These are phyloP conservation scores for Ophiostoma australiae DNA, from an alignment of 2,329 filamentous ascomycete species.

Conservation along the genomic window DNA sequence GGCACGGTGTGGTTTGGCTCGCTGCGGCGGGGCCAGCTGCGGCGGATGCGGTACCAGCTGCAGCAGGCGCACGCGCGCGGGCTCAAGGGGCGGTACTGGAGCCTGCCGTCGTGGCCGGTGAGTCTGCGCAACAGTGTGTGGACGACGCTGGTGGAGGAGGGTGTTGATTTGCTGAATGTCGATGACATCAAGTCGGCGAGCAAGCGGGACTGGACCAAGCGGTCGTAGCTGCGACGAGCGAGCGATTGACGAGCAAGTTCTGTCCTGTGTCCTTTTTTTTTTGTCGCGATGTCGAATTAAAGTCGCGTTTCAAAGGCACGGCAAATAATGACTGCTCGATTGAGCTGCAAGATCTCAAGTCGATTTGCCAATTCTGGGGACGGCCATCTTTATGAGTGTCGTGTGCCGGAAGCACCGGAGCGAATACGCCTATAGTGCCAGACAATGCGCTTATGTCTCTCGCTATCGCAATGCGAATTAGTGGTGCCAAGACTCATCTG, in stretches of 20 bases:
- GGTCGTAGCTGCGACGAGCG: neutral
- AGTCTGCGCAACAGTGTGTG: constrained; percentile 55
- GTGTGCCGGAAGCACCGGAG: constrained; percentile 1
- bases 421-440: neutral
- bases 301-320: too few species aligned
- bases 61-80: constrained; percentile 48
- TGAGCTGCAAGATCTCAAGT: neutral
- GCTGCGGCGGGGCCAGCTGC: constrained; percentile 43
- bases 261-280: too few species aligned
- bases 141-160: constrained; percentile 51
- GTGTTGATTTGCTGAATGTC: constrained; percentile 58
- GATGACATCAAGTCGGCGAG: constrained; percentile 45
- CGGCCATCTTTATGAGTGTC: neutral
- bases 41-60: constrained; percentile 43
- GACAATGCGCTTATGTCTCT: neutral
- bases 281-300: neutral
- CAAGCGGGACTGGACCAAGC: constrained; percentile 24
- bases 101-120: constrained; percentile 55
- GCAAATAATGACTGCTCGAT: too few species aligned
- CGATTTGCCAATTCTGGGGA: neutral
- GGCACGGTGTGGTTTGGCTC: constrained; percentile 46
- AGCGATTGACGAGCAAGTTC: neutral
- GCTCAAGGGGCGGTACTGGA: constrained; percentile 59
- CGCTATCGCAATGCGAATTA: neutral
- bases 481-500: neutral